These are phyloP conservation scores for Coelastrella sp. DNA, from an alignment of 139 green algal genomes.

Conservation along the genomic window DNA sequence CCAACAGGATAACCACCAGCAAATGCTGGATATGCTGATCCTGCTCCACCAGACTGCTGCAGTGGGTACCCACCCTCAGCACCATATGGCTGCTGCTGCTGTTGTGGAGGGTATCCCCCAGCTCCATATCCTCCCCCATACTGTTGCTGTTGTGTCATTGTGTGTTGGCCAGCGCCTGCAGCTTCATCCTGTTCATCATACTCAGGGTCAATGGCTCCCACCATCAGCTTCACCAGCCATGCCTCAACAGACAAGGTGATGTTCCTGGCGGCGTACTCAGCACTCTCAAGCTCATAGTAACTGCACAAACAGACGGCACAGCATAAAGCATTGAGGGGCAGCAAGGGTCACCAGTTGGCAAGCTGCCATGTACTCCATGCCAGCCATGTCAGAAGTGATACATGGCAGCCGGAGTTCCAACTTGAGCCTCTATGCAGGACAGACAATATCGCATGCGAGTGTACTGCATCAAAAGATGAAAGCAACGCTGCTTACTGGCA, in stretches of 20 bases:
- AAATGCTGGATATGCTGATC: background rate
- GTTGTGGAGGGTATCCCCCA: too few relatives aligned
- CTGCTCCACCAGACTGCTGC: background rate
- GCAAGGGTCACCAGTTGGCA: background rate
- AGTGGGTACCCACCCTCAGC: too few relatives aligned
- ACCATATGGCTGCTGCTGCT: too few relatives aligned
- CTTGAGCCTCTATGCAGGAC: too few relatives aligned
- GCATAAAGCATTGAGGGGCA: background rate
- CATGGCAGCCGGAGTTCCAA: too few relatives aligned
- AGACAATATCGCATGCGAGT: too few relatives aligned
- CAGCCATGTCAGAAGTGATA: too few relatives aligned
- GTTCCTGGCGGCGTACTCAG: slow-evolving; percentile 45
- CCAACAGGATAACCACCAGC: slow-evolving; percentile 3
- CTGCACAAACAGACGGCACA: background rate
- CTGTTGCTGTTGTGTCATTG: background rate
- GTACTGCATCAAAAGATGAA: too few relatives aligned
- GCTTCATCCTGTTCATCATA: slow-evolving; percentile 48
- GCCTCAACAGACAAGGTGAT: slow-evolving; percentile 38
- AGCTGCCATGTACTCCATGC: too few relatives aligned
- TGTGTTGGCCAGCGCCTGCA: background rate
- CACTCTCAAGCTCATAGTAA: slow-evolving; percentile 47
- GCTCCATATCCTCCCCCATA: too few relatives aligned
- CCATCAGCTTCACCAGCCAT: slow-evolving; percentile 52
- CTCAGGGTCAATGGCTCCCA: slow-evolving; percentile 43
- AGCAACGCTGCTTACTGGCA: too few relatives aligned